Conservation (phyloP, 192 early-diverging fungal genomes). For the Ramicandelaber brevisporus region DNA sequence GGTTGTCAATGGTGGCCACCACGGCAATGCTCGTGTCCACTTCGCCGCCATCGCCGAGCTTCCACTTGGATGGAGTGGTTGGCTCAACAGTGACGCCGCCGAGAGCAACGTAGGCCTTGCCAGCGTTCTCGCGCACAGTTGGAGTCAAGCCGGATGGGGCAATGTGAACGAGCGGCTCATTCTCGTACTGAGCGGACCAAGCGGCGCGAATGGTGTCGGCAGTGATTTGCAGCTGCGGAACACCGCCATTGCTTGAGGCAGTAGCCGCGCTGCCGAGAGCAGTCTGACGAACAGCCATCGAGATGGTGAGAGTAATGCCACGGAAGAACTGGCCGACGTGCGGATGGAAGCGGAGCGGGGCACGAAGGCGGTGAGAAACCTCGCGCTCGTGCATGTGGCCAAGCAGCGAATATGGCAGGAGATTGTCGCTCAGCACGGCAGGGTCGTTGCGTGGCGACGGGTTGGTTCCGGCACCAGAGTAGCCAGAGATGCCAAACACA, state of each 20-base stretch:
- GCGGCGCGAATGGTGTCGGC: constrained; percentile 39
- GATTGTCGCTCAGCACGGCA: constrained; percentile 58
- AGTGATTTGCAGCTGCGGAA: constrained; percentile 73
- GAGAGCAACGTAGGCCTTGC: constrained; percentile 64
- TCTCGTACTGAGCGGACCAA: constrained; percentile 41
- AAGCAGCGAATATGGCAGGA: constrained; percentile 78
- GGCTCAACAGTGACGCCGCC: constrained; percentile 82
- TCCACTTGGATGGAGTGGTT: background rate
- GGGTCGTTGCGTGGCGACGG: constrained; percentile 91
- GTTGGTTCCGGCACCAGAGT: constrained; percentile 96
- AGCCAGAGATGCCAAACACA: constrained; percentile 89
- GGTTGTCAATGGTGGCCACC: constrained; percentile 81
- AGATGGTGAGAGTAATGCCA: constrained; percentile 75
- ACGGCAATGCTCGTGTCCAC: constrained; percentile 17
- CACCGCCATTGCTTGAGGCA: too few species aligned
- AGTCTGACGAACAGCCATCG: too few species aligned
- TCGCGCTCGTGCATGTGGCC: constrained; percentile 95
- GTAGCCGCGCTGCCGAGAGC: too few species aligned
- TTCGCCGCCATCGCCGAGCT: background rate
- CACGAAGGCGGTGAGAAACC: constrained; percentile 40
- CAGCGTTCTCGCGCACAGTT: constrained; percentile 70
- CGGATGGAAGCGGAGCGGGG: constrained; percentile 8
- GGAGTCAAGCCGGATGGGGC: constrained; percentile 45
- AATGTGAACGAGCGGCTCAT: constrained; percentile 65
- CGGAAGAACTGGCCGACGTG: constrained; percentile 12